Evolutionary conservation across 371 early-diverging fungal species (phyloP), one percentile per base, ranked within the genome.

Genomic region (Cokeromyces recurvatus): DNA sequence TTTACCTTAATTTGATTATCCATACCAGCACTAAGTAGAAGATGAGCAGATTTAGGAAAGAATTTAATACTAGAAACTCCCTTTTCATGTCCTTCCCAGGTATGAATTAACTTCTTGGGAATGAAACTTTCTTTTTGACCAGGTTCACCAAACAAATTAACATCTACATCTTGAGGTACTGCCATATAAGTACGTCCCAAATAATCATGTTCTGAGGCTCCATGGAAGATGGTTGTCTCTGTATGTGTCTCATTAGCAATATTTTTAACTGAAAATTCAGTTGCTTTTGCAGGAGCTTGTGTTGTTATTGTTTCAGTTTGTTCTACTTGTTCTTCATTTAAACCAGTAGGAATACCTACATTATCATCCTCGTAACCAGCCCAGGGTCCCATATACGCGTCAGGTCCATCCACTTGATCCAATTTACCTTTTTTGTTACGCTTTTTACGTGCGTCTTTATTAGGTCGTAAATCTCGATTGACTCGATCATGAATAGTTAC

Each of bases 121-220:
- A 91, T 74, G 59, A 84, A 92, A 60, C 92, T 90, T 43, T 88
- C 81, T 55, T 89, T 83, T 12, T 66, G 55, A 7, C 91, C 91
- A 6, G 88, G 67, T 46, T 89, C 90, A 4, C 81, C 82, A n/a
- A 70, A 47, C 46, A 92, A 53, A 61, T 86, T 83, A 53, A 86
- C 73, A 54, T 86, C 89, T 48, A 92, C 62, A 62, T 95, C 97
- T 41, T 77, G 74, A 20, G 97, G 97, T 1, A 90, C 85, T 47
- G 91, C 89, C 91, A 98, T 91, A 64, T 94, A 98, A 0, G 95
- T 92, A 24, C 96, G 69, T 32, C 95, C 97, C 52, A 87, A 70
- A 71, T 95, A 96, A 70, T 98, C 95, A 34, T 63, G 66, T 59
- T 90, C 91, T 2, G 78, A 59, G 48, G 74, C 74, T 38, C 91